Evolutionary conservation across 306 rosid species (phyloP).

Genomic region (Quercus bicolor): DNA sequence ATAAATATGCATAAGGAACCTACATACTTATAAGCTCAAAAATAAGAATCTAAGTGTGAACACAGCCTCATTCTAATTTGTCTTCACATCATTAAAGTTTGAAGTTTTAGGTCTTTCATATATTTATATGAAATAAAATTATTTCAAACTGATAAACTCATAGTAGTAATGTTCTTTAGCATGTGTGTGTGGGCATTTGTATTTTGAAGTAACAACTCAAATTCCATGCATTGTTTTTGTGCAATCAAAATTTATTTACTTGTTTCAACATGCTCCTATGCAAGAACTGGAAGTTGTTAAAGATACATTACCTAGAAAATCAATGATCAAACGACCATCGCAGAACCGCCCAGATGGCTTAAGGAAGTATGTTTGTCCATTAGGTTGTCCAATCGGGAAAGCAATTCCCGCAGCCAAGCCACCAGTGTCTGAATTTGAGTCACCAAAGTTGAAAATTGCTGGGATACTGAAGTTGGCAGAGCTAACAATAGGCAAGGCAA

Average conservation of each 20-base stretch:
- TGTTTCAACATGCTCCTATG: no score
- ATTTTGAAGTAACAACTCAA: no score
- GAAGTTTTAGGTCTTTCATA: not conserved
- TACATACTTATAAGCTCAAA: not conserved
- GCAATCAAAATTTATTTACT: no score
- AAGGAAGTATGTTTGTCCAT: slow-evolving; percentile 27
- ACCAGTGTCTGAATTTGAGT: slow-evolving; percentile 45
- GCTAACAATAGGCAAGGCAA: slow-evolving; percentile 4
- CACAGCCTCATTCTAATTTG: no score
- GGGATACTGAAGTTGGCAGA: slow-evolving; percentile 19
- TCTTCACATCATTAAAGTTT: no score
- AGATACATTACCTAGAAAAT: slow-evolving; percentile 26
- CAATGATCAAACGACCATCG: slow-evolving; percentile 43
- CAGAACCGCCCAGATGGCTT: slow-evolving; percentile 33
- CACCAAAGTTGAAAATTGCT: slow-evolving; percentile 39
- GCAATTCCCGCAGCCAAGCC: slow-evolving; percentile 31
- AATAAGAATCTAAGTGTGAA: no score
- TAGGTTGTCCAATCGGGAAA: slow-evolving; percentile 18
- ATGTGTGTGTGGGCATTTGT: no score
- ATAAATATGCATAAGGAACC: not conserved
- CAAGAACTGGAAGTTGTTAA: not conserved
- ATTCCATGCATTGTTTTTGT: no score
- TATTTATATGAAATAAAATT: no score
- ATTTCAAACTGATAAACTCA: no score
- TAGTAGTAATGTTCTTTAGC: no score